phyloP scores from a whole-genome alignment of 345 rosid genomes.

The Ceriops tagal region DNA sequence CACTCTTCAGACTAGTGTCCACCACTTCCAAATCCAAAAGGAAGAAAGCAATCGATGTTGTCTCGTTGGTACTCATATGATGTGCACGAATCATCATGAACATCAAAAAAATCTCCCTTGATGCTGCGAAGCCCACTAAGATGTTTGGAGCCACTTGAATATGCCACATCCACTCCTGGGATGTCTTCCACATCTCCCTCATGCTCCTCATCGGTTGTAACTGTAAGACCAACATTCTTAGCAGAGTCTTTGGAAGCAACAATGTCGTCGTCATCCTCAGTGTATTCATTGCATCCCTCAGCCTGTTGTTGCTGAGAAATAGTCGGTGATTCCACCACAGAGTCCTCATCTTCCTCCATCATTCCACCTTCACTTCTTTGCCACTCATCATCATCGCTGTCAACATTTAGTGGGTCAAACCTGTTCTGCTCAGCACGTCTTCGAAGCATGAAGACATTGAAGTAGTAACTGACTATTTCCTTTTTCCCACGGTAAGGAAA shows the following conservation, averaged over 20 bases:
- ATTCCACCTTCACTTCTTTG: conserved; percentile 28
- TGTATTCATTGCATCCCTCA: conserved; percentile 24
- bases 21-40: conserved; percentile 11
- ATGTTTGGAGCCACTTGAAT: not conserved
- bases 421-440: conserved; percentile 68
- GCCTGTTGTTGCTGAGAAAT: conserved; percentile 13
- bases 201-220: conserved; percentile 28
- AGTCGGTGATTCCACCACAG: conserved; percentile 37
- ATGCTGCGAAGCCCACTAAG: conserved; percentile 10
- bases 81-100: conserved; percentile 37
- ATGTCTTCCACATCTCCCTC: conserved; percentile 34
- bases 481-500: conserved; percentile 50
- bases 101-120: conserved; percentile 16
- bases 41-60: conserved; percentile 12
- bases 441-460: conserved; percentile 59
- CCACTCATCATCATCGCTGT: conserved; percentile 88
- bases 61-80: conserved; percentile 29
- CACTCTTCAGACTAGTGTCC: conserved; percentile 21
- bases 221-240: conserved; percentile 5
- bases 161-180: conserved; percentile 8
- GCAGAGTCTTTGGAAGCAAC: conserved; percentile 19
- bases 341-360: conserved; percentile 34
- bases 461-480: conserved; percentile 74
- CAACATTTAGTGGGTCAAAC: conserved; percentile 39
- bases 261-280: conserved; percentile 23